Percentiles rank a stretch among this genome's conserved stretches.
Evolutionary conservation across 179 eudicot genomes (phyloP).

Genomic region (Monotropa hypopitys): DNA sequence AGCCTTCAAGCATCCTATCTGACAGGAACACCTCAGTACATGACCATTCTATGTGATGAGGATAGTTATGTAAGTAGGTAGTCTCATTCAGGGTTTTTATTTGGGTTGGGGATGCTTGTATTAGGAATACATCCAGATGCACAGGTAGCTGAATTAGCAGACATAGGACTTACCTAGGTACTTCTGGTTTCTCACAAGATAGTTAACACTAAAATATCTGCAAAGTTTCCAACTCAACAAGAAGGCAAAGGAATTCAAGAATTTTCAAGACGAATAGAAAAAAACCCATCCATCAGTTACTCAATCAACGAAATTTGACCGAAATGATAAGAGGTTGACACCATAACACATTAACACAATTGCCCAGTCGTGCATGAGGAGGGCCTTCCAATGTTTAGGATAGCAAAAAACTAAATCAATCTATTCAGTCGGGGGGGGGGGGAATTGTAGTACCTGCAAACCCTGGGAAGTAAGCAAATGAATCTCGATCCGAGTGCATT

Average conservation of each 20-base stretch:
- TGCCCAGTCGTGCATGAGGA: neutral
- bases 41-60: too few relatives aligned
- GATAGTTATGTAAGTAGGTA: neutral
- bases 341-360: neutral
- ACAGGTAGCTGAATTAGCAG: neutral
- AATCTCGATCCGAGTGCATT: conserved; percentile 95
- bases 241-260: neutral
- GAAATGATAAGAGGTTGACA: neutral
- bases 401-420: neutral
- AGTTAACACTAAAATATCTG: neutral
- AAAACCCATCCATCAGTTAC: neutral
- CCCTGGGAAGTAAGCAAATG: conserved; percentile 91
- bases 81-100: neutral
- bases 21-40: neutral
- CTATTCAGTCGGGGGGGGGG: neutral
- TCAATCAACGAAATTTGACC: neutral
- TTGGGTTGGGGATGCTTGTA: neutral
- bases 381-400: neutral
- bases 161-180: neutral
- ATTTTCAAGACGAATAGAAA: neutral
- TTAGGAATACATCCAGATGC: neutral
- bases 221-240: neutral
- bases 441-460: conserved; percentile 50
- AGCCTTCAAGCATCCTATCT: neutral
- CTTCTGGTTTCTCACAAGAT: neutral